Conservation (phyloP, 2,329 filamentous ascomycete species). For the Hypoxylon rubiginosum region DNA sequence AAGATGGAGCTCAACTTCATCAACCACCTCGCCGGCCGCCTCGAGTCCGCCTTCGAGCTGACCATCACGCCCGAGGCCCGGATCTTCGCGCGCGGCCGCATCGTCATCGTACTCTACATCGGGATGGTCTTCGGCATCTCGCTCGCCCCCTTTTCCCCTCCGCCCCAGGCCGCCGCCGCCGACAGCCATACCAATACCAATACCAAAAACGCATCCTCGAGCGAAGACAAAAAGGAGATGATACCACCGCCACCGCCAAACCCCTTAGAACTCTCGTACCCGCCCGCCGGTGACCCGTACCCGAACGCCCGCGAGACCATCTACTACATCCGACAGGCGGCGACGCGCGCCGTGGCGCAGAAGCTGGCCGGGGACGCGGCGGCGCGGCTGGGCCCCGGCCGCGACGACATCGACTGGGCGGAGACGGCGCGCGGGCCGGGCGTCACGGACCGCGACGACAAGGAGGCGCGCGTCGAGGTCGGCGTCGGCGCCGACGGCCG, state of each 20-base stretch:
- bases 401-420: constrained; percentile 43
- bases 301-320: constrained; percentile 59
- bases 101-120: constrained; percentile 36
- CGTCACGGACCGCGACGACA: constrained; percentile 39
- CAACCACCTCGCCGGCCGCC: constrained; percentile 58
- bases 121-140: constrained; percentile 41
- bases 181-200: constrained; percentile 16
- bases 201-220: constrained; percentile 1
- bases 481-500: constrained; percentile 66
- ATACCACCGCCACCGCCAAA: constrained; percentile 46
- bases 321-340: constrained; percentile 62
- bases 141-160: constrained; percentile 51
- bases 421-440: constrained; percentile 45
- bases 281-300: constrained; percentile 61
- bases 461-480: constrained; percentile 40
- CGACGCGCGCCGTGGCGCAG: constrained; percentile 50
- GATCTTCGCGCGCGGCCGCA: constrained; percentile 41
- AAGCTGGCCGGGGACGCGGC: constrained; percentile 36
- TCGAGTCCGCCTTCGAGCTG: constrained; percentile 60
- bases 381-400: constrained; percentile 30
- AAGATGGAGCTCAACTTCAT: constrained; percentile 61
- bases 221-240: constrained; percentile 42
- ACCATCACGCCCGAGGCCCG: constrained; percentile 59
- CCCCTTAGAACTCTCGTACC: constrained; percentile 56
- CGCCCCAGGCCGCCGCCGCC: constrained; percentile 7